Evolutionary conservation across 176 grass and related monocot species (phyloP), one percentile per base, ranked within the genome.

Genomic region (Melocanna baccifera): DNA sequence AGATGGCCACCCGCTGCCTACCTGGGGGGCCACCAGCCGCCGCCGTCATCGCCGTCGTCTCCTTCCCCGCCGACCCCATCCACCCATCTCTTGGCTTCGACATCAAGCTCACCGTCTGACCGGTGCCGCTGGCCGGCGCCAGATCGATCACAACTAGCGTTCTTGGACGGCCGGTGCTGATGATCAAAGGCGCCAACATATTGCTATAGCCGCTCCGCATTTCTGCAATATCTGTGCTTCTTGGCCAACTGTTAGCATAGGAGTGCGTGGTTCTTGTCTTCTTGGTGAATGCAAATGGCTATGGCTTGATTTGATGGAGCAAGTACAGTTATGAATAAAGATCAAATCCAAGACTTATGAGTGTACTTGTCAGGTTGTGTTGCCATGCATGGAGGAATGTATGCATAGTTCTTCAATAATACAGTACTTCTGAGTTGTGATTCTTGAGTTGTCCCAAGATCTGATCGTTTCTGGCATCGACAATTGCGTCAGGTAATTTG

Each of bases 1-100:
- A 97, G 74, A 97, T 97, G 90, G 90, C 92, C 7, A 73, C 84
- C 30, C 67, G 86, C 37, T 88, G 75, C 68, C 78, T 89, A 72
- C 86, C 81, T 7, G 57, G 91, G 1, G 92, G 90, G 0, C 81
- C 94, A 6, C 90, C 88, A 3, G 63, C 92, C 9, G 65, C 92
- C 59, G 75, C 42, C 11, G 90, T 97, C 59, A 97, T 90, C 9
- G 90, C 90, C 59, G 67, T 94, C 64, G 89, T 87, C 30, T 36
- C 80, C 16, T 94, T 86, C 65, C 92, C 92, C 2, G 87, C 90
- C 47, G 88, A 88, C 9, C 80, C 67, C 51, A 19, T 85, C 26
- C 79, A 91, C 32, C 84, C 84, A 12, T 57, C 71, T n/a, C 39
- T 83, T 36, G 88, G 90, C 15, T 97, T 97, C 81, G 84, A 94